A percentile compares a stretch with the other conserved stretches of the same genome.
phyloP scores from a whole-genome alignment of 306 rosid genomes.

The Lotus japonicus region DNA sequence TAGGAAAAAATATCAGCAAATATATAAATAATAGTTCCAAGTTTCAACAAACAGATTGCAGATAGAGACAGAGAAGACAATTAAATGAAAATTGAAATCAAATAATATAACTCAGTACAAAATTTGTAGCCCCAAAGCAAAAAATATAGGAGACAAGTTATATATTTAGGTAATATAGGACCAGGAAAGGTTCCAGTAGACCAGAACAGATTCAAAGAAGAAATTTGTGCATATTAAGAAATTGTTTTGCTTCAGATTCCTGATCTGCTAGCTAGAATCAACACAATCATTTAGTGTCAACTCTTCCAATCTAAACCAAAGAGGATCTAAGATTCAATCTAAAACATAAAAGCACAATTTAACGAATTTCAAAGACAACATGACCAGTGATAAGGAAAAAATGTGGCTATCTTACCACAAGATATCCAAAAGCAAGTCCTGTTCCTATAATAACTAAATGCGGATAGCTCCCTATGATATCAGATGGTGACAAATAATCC shows the following conservation, averaged over 20 bases:
- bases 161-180: not conserved
- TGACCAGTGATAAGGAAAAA: not conserved
- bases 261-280: not conserved
- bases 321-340: not conserved
- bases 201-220: not conserved
- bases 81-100: no score
- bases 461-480: slow-evolving; percentile 60
- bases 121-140: not conserved
- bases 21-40: no score
- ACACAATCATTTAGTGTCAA: not conserved
- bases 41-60: no score
- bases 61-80: no score
- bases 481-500: slow-evolving; percentile 85
- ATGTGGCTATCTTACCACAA: slow-evolving; percentile 57
- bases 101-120: no score
- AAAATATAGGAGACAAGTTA: not conserved
- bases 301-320: not conserved
- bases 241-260: not conserved
- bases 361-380: not conserved
- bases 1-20: no score
- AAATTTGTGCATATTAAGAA: not conserved
- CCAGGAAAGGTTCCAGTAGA: not conserved
- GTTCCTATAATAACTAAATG: slow-evolving; percentile 78
- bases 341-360: not conserved
- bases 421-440: slow-evolving; percentile 84